Evolutionary conservation across 371 early-diverging fungal genomes (phyloP).

Genomic region (Actinomortierella ambigua): DNA sequence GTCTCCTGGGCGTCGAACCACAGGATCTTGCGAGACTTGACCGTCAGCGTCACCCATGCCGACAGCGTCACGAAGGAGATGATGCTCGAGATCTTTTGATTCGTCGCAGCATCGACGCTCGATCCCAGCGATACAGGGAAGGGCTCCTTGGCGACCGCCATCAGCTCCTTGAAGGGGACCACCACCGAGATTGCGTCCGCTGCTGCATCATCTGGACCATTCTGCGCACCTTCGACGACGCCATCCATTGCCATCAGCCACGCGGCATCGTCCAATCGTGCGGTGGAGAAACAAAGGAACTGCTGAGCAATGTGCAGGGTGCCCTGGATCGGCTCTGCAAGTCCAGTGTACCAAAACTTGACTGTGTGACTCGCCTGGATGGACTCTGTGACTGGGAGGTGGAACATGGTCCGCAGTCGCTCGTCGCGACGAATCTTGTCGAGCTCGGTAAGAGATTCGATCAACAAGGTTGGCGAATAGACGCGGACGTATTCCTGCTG

Average conservation of each 20-base stretch:
- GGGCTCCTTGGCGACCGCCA: slow-evolving; percentile 10
- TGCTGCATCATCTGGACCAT: neutral
- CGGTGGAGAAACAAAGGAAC: slow-evolving; percentile 33
- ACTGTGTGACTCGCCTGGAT: slow-evolving; percentile 12
- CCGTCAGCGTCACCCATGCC: no score
- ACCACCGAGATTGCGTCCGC: slow-evolving; percentile 6
- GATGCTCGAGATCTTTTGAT: no score
- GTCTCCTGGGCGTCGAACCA: no score
- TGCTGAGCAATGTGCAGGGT: slow-evolving; percentile 20
- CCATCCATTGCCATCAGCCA: no score
- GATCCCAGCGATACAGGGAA: no score
- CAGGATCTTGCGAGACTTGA: no score
- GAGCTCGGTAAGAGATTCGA: slow-evolving; percentile 15
- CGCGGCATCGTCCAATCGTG: neutral
- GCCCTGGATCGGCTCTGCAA: slow-evolving; percentile 18
- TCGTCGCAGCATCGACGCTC: no score
- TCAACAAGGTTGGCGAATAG: slow-evolving; percentile 8
- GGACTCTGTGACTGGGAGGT: slow-evolving; percentile 20
- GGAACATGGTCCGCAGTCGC: slow-evolving; percentile 19
- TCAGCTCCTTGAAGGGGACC: slow-evolving; percentile 26
- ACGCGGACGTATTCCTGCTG: neutral
- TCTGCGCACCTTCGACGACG: neutral
- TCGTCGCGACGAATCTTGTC: slow-evolving; percentile 8
- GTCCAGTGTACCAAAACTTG: slow-evolving; percentile 18
- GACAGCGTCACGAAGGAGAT: no score